Base-by-base conservation (phyloP, 257 asterid species). In the Echium plantagineum region DNA sequence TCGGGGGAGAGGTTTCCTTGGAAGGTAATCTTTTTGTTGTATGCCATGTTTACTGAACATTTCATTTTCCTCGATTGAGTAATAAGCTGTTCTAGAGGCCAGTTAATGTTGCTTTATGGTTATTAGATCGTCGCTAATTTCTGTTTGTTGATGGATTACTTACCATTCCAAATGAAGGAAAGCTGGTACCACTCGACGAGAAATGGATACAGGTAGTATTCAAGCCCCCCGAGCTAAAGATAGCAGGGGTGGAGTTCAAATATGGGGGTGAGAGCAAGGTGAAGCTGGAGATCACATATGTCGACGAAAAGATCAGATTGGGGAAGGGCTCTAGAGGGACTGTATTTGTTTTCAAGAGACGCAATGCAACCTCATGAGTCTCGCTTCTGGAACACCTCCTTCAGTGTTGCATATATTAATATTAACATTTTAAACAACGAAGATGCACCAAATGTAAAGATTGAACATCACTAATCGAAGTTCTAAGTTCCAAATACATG, bases 311-410 rank as follows among this genome's bases (percentile, higher is more conserved):
- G 72, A 73, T 91, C 64, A 78, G 95, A 61, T 66, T 91, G 12
- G 95, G 98, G n/a, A 82, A 76, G 64, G 97, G 97, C 47, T 90
- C 96, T 12, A 83, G 95, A 74, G 97, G 95, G 16, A 80, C 97
- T 22, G 70, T 87, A 12, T 90, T 87, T 53, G 94, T 90, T 66
- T 90, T 90, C 63, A 69, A 78, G 59, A 81, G 97, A 70, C 67
- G 69, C 66, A 22, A 67, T 58, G 70, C 71, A 65, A 20, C 10
- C 38, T 35, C 38, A 0, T 63, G 26, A 49, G 63, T 48, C 18
- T 1, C 7, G 15, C 7, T 16, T 56, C 17, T 22, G 5, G 17
- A 15, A 31, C 60, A 22, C 10, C 13, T 10, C 35, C 7, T 55
- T 2, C 8, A 24, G 1, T 7, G 59, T 20, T 55, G 31, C 22